Base-by-base conservation (phyloP, 306 rosid genomes). In the Lablab purpureus region DNA sequence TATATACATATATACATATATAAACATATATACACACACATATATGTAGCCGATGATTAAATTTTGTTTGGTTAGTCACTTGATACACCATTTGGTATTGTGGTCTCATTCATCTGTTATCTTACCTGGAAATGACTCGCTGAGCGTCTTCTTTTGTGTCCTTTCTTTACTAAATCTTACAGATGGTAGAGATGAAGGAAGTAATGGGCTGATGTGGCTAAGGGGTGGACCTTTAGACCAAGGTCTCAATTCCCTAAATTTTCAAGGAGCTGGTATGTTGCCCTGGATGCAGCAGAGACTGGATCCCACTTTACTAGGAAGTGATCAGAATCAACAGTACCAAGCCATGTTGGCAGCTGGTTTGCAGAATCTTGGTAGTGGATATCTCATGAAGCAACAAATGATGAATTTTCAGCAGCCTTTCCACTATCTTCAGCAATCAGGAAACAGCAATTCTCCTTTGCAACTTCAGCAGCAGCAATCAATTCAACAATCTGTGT, bases 211-310 rank as follows among this genome's bases (percentile, higher is more conserved):
- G 69, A 93, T 91, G 95, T 91, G 94, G 94, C 76, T 91, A 73
- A 84, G 92, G 81, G 98, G 98, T 40, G 95, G 90, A 41, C 64
- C 88, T 11, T 90, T 86, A 77, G 98, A 93, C 21, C 91, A 87
- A 71, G 90, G 92, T 75, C 84, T 86, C 74, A 89, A 85, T 71
- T 90, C 97, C 37, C 73, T 91, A 36, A 93, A 90, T 70, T 91
- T 91, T 80, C 97, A 88, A 85, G 86, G 94, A 13, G 86, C 78
- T 63, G 93, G 97, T 66, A 71, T 90, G 85, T 84, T 86, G 77
- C 98, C 98, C 9, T 93, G 97, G 98, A 90, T 91, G 92, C 97
- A 91, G 84, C 97, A 88, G 88, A 88, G 94, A 85, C n/a, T 91
- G 45, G 97, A 93, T 80, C 87, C 98, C 36, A 68, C 90, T 43